A percentile compares a stretch with the other conserved stretches of the same genome.
Evolutionary conservation across 1,139 yeast genomes (phyloP).

Genomic region (Nakaseomyces bracarensis): DNA sequence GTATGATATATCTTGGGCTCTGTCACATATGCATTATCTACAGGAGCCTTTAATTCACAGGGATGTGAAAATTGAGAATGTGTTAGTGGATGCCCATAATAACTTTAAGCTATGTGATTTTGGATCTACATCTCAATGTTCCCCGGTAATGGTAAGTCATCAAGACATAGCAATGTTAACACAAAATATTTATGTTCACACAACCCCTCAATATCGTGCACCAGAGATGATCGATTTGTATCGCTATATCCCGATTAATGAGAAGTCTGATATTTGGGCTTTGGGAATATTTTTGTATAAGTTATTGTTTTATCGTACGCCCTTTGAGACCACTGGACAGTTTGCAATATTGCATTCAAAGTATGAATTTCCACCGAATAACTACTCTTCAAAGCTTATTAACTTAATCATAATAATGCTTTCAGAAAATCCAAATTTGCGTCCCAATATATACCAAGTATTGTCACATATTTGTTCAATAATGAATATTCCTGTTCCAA

Average conservation of each 20-base stretch:
- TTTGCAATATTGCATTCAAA: conserved; percentile 57
- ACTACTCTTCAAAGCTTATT: conserved; percentile 53
- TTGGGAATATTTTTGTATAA: conserved; percentile 86
- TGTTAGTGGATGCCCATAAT: conserved; percentile 64
- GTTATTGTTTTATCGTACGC: conserved; percentile 87
- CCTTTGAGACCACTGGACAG: conserved; percentile 80
- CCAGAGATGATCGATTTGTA: conserved; percentile 95
- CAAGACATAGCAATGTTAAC: conserved; percentile 48
- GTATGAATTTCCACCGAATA: conserved; percentile 45
- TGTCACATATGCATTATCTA: conserved; percentile 80
- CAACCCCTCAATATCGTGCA: conserved; percentile 94
- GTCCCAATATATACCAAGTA: conserved; percentile 86
- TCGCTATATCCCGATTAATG: conserved; percentile 81
- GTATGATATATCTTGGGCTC: conserved; percentile 74
- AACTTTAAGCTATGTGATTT: conserved; percentile 84
- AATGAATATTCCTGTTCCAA: conserved; percentile 48
- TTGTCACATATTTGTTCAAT: conserved; percentile 58
- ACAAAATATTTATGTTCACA: conserved; percentile 80
- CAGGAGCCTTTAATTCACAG: conserved; percentile 80
- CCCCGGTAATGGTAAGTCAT: conserved; percentile 35
- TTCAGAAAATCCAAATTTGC: conserved; percentile 65
- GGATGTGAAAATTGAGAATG: conserved; percentile 93
- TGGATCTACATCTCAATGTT: conserved; percentile 75
- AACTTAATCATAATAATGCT: conserved; percentile 72
- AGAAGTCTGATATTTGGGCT: conserved; percentile 96